These are phyloP conservation scores for Dicorynia guianensis DNA, from an alignment of 306 rosid species.

Conservation along the genomic window DNA sequence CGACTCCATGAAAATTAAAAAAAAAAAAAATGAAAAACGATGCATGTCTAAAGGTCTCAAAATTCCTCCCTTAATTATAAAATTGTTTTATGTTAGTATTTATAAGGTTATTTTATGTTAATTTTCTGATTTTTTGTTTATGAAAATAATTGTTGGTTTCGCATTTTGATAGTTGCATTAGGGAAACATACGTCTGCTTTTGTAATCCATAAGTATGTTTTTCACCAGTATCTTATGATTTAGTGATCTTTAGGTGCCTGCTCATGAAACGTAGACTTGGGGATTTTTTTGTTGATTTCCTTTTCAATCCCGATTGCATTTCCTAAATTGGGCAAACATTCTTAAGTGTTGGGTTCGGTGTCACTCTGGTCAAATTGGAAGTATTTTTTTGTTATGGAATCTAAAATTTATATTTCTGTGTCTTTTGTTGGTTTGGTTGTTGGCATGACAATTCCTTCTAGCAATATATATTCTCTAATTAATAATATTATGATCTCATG, in stretches of 20 bases:
- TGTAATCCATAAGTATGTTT: neutral
- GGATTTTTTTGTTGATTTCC: neutral
- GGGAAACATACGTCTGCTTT: neutral
- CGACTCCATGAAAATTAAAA: neutral
- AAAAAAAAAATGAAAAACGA: too few relatives aligned
- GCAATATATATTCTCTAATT: neutral
- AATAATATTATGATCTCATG: constrained; percentile 27
- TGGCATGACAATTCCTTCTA: neutral
- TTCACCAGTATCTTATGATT: neutral
- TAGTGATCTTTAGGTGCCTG: neutral
- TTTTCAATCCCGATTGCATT: neutral
- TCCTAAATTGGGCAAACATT: neutral
- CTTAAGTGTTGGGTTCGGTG: neutral
- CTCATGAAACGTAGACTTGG: neutral
- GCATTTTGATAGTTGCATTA: constrained; percentile 6
- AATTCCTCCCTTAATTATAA: neutral
- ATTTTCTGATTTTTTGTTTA: neutral
- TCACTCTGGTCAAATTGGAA: neutral
- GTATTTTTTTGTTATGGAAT: neutral
- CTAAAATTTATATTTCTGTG: neutral
- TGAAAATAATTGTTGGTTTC: neutral
- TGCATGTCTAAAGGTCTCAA: neutral
- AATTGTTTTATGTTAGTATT: too few relatives aligned
- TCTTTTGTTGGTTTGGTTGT: constrained; percentile 16
- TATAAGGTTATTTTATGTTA: neutral